Base-by-base conservation (phyloP, 495 filamentous ascomycete species). In the Elasticomyces elasticus region DNA sequence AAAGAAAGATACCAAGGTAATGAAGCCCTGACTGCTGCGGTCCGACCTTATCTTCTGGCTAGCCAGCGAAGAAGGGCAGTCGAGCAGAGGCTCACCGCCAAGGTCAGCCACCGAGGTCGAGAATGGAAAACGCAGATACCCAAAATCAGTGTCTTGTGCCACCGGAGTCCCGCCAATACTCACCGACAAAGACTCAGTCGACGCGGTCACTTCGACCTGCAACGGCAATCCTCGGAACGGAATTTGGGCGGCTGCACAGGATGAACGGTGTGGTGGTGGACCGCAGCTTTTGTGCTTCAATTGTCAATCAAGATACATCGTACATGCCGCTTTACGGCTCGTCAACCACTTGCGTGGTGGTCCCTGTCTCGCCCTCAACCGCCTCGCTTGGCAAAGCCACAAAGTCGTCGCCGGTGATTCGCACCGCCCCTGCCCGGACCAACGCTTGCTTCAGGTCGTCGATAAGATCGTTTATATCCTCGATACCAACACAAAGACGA, bases 391-490 rank as follows among this genome's bases (percentile, higher is more conserved):
- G 58, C 23, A 66, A 60, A 7, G 85, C 89, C 61, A 81, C 72
- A 62, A 95, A 81, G 13, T 83, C 86, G 58, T 92, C 84, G 35
- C 89, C 68, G 6, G 84, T 87, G 49, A 95, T 77, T 24, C 82
- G 87, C 19, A 97, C 88, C 9, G 91, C 92, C 11, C 91, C 91
- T 6, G 92, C 87, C 80, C 95, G 84, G 26, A 96, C 88, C 81
- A 95, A 86, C 56, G 92, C 91, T 52, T 87, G 79, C 52, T 78
- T 81, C 59, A 98, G 72, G 73, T 98, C 92, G 64, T 97, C 92
- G 64, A 96, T 88, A 64, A 98, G 65, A 72, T 98, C 92, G 62
- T 88, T 80, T 10, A 76, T 82, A 71, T 98, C 94, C 65, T 98
- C 92, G 67, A 98, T 98, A 25, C 92, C 92, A 30, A 98, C 89